Percentiles rank a stretch among this genome's conserved stretches.
Evolutionary conservation across 345 rosid genomes (phyloP).

Genomic region (Eucalyptus regnans): DNA sequence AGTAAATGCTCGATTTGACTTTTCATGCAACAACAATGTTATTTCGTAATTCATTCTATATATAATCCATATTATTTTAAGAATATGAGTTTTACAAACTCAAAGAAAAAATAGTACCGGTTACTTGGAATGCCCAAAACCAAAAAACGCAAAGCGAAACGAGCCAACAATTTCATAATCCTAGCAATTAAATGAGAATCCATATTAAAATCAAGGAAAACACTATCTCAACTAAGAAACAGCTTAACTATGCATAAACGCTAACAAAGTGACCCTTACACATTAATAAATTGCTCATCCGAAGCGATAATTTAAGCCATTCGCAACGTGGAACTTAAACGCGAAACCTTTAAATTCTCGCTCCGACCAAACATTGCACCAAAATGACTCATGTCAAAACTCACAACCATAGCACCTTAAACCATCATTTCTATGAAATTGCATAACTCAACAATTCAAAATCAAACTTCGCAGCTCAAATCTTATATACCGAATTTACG

Average conservation of each 20-base stretch:
- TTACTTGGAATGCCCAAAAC: too few relatives aligned
- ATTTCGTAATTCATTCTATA: too few relatives aligned
- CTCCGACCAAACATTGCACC: rapidly evolving
- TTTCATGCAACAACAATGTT: too few relatives aligned
- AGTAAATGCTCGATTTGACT: too few relatives aligned
- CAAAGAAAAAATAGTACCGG: too few relatives aligned
- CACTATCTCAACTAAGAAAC: neutral
- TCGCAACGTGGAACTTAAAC: rapidly evolving
- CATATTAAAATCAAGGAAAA: too few relatives aligned
- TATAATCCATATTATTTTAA: too few relatives aligned
- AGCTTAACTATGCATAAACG: neutral
- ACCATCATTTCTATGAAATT: neutral
- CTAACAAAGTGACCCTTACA: neutral
- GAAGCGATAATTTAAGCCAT: too few relatives aligned
- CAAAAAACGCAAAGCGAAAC: rapidly evolving
- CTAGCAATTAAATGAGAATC: too few relatives aligned
- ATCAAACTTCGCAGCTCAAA: neutral
- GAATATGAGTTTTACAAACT: too few relatives aligned
- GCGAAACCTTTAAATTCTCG: too few relatives aligned
- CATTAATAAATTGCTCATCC: neutral
- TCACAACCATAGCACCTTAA: rapidly evolving
- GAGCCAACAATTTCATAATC: too few relatives aligned
- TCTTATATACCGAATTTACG: neutral
- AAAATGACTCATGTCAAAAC: neutral
- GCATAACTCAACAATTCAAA: neutral